phyloP scores from a whole-genome alignment of 2,329 filamentous ascomycete species.

The Fusarium guadeloupense region DNA sequence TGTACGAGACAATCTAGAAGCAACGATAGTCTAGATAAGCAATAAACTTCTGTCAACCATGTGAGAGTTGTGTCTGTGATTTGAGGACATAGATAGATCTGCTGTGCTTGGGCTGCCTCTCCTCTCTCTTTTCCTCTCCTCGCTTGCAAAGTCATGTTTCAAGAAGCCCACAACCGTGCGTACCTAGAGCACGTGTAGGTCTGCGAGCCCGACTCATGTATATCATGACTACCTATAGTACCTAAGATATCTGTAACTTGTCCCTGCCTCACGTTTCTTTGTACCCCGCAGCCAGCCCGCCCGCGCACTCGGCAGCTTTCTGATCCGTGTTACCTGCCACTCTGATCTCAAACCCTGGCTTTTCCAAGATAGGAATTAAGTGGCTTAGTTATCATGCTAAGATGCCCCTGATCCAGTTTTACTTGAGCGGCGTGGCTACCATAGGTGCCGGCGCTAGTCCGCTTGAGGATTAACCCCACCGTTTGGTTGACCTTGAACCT shows the following conservation, averaged over 20 bases:
- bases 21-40: too few species aligned
- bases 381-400: constrained; percentile 1
- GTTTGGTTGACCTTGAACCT: constrained; percentile 27
- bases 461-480: constrained; percentile 9
- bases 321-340: constrained; percentile 36
- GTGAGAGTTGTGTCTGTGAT: too few species aligned
- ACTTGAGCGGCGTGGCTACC: constrained; percentile 19
- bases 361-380: constrained; percentile 18
- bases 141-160: constrained; percentile 34
- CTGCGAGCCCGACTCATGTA: neutral
- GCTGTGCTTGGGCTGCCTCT: constrained; percentile 9
- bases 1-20: too few species aligned
- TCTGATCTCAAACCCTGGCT: constrained; percentile 25
- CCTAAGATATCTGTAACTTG: constrained; percentile 13
- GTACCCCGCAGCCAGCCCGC: too few species aligned
- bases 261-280: too few species aligned
- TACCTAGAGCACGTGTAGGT: neutral
- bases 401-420: constrained; percentile 28
- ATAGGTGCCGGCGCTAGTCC: constrained; percentile 19
- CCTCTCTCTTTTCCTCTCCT: constrained; percentile 17
- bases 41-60: neutral
- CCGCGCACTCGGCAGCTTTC: constrained; percentile 22
- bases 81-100: too few species aligned
- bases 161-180: constrained; percentile 21
- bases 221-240: neutral